Base-by-base conservation (phyloP, 2,329 filamentous ascomycete genomes). In the Pseudogymnoascus sp. region DNA sequence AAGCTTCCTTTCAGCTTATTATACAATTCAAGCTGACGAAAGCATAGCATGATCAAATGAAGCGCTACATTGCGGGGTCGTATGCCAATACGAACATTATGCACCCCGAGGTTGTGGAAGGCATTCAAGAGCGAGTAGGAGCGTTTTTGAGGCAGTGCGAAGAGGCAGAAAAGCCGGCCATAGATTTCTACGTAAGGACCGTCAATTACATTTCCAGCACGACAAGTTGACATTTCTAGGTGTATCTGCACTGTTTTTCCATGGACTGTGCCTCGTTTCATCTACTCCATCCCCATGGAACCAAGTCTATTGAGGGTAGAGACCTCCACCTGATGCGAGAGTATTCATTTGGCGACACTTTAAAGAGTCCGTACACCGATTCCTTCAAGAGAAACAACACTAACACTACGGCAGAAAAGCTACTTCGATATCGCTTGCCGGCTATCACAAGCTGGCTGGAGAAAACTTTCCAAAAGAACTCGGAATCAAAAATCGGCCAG, bases 21-120 rank as follows among this genome's bases (percentile, higher is more conserved):
- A 25, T 33, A 57, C 18, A 33, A 30, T n/a, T 5, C 6, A 15
- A 18, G 5, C 15, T 39, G 43, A 59, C 35, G 12, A 37, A 59
- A 35, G 6, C 14, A 6, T 58, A 87, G 81, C 86, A 89, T 68
- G 82, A 81, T 30, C 81, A 79, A 64, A 79, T 84, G 62, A 87
- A 85, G 68, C 78, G 84, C 28, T 75, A 86, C 57, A 76, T 89
- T 47, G 85, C 85, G 1, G 84, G 88, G 67, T 78, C 84, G 30
- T 89, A 89, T 69, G 82, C 86, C 30, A 89, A 88, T 71, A 83
- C 81, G 60, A 89, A 87, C 68, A 75, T 89, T 58, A 78, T 87
- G 73, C 80, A 80, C 30, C 70, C 78, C 4, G 74, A 75, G 2
- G 80, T 84, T 2, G 71, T 88, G 28, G 71, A 75, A 4, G 85